Evolutionary conservation across 192 early-diverging fungal species (phyloP), one percentile per base, ranked within the genome.

Genomic region (Umbelopsis vinacea): DNA sequence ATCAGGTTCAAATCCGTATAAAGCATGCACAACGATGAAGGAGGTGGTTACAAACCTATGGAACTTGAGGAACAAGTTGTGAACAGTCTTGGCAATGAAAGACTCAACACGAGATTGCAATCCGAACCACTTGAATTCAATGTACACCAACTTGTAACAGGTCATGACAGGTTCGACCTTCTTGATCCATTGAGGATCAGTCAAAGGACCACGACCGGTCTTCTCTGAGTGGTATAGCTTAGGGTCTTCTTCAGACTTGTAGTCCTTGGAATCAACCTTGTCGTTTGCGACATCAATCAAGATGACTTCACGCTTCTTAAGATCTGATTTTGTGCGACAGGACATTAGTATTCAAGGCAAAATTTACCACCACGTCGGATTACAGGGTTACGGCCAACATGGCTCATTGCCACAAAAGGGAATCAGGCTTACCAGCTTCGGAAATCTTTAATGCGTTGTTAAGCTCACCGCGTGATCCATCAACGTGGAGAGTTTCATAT

Each of bases 141-240:
- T 89, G 12, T 88, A 91, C 3, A 92, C 87, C 38, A 93, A 74
- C 74, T 93, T 93, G 79, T 93, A 93, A 79, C 92, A 93, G 4
- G 91, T 92, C 92, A 93, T 93, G 15, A 89, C 85, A 17, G 92
- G 92, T 23, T 88, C 86, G 54, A 84, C 89, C 2, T 79, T 88
- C 71, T 89, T 75, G 33, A 73, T 81, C 92, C 92, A 93, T 22
- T 85, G 74, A 15, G 74, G 76, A 33, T 73, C 81, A 9, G 68
- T 79, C 43, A 93, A 74, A 50, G 91, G 92, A 22, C 92, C 92
- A 72, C 92, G 89, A 5, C 85, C 83, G 0, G 92, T 88, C 82
- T 91, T 91, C 29, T 82, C 63, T 8, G 92, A 91, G 50, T 85
- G 82, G 76, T 74, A 89, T 12, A 72, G 73, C 55, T 83, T 89